Evolutionary conservation across 192 early-diverging fungal species (phyloP), one percentile per base, ranked within the genome.

Genomic region (Mortierella antarctica): DNA sequence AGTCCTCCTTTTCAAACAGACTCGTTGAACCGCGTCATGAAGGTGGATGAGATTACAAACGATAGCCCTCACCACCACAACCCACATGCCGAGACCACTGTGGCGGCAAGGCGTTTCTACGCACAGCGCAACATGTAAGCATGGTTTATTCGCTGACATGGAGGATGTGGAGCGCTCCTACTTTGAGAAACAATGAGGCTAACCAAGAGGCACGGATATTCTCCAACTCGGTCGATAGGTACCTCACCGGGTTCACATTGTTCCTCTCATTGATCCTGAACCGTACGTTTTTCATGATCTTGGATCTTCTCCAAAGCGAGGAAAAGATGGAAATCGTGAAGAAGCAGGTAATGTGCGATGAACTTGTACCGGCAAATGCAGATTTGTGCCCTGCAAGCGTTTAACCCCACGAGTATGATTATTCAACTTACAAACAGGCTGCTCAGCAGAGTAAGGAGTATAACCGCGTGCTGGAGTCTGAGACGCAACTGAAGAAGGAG

Each of bases 91-190:
- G 85, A 84, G 9, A 56, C 73, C 41, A 73, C 58, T 45, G 31
- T 83, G 10, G 74, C 84, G 48, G 85, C 86, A 2, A 83, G 73
- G 47, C 87, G 87, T 56, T 89, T 89, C 60, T 89, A 89, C 57
- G 83, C 83, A 45, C 88, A 89, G 62, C 79, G 88, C 57, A 89
- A 89, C 70, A 85, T 89, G 85, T 90, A 84, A 58, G 79, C 70
- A 17, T 0, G 20, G 18, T 11, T 50, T 21, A 31, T 59, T 42
- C 57, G 6, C 40, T 59, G 9, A 23, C 18, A 8, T 54, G 8
- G 8, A 23, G 31, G 31, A 31, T 31, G 31, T 31, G 3, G 31
- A 31, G 3, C 31, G 31, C 31, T 31, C 31, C 31, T 3, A 31
- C 31, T 31, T 31, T 1, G 31, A 31, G 31, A 31, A 31, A 31